Evolutionary conservation across 225 moss, liverwort and hornwort genomes (phyloP), one percentile per base, ranked within the genome.

Genomic region (Marchantia paleacea): DNA sequence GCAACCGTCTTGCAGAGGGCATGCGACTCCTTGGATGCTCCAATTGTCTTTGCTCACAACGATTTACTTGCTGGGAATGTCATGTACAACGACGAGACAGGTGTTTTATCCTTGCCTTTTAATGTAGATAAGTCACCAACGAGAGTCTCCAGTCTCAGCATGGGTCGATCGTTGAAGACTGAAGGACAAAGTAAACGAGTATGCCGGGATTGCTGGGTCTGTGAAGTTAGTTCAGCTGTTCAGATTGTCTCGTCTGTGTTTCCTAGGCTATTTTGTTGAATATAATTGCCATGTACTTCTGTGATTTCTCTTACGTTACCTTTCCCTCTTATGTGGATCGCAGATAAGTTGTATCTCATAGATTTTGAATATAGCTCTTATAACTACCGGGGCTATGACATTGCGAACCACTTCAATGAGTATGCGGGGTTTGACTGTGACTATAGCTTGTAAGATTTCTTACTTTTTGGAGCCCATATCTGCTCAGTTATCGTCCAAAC

Each of bases 51-150:
- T 85, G 81, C 92, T 68, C 97, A 99, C 60, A 99, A 99, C 65
- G 97, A 99, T 82, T 89, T 99, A 72, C 97, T 99, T 73, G 89
- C 97, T 72, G 97, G 95, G 81, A 99, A 99, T 85, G 81, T 99
- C 81, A 99, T 99, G 97, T 88, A 82, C 72, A 91, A 90, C 77
- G 89, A 94, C 61, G 89, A 94, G 47, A 82, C 83, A 90, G 95
- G 97, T 92, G 82, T 49, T 22, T 25, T 72, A 24, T 75, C 48
- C 18, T 69, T 54, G n/a, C 52, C 50, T 66, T n/a, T 76, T 7
- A 52, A n/a, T 39, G 39, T 39, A 39, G 39, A 39, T 39, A 5
- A 39, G 5, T 39, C 39, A 39, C 39, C 39, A 39, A 39, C 39
- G 39, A 39, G 39, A 39, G 39, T 39, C 39, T 39, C 39, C 39